phyloP scores from a whole-genome alignment of 257 asterid species.

The Ocimum tenuiflorum region DNA sequence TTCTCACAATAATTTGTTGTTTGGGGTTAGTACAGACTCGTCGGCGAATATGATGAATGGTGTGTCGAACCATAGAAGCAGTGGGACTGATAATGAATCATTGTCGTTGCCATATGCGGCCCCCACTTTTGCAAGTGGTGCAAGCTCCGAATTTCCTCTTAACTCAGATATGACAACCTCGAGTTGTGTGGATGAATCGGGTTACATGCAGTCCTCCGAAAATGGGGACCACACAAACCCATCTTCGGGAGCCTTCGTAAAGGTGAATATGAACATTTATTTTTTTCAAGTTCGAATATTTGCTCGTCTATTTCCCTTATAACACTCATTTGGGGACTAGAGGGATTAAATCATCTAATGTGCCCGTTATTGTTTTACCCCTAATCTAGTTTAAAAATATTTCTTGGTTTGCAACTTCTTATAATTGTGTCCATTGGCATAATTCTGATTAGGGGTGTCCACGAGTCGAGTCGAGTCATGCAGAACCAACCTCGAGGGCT shows the following conservation, averaged over 20 bases:
- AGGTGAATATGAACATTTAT: conserved; percentile 41
- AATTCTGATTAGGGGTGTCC: too few species aligned
- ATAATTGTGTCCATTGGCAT: too few species aligned
- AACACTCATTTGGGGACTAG: too few species aligned
- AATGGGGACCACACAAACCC: conserved; percentile 65
- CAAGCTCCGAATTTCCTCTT: conserved; percentile 50
- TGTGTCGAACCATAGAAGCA: conserved; percentile 37
- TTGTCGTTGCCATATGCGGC: conserved; percentile 48
- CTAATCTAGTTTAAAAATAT: too few species aligned
- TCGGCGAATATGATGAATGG: conserved; percentile 44
- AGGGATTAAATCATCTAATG: too few species aligned
- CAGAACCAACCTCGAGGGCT: too few species aligned
- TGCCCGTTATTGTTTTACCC: too few species aligned
- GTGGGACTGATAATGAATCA: conserved; percentile 40
- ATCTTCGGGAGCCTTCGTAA: conserved; percentile 63
- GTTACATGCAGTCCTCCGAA: conserved; percentile 76
- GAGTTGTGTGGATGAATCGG: conserved; percentile 81
- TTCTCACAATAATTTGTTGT: conserved; percentile 49
- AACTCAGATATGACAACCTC: conserved; percentile 69
- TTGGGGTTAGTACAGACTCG: conserved; percentile 47
- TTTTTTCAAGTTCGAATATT: background rate
- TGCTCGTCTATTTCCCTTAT: too few species aligned
- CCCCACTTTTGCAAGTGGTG: conserved; percentile 45
- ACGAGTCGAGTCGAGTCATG: too few species aligned
- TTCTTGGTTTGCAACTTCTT: background rate